These are phyloP conservation scores for Cucurbita moschata DNA, from an alignment of 306 rosid species.

Conservation along the genomic window DNA sequence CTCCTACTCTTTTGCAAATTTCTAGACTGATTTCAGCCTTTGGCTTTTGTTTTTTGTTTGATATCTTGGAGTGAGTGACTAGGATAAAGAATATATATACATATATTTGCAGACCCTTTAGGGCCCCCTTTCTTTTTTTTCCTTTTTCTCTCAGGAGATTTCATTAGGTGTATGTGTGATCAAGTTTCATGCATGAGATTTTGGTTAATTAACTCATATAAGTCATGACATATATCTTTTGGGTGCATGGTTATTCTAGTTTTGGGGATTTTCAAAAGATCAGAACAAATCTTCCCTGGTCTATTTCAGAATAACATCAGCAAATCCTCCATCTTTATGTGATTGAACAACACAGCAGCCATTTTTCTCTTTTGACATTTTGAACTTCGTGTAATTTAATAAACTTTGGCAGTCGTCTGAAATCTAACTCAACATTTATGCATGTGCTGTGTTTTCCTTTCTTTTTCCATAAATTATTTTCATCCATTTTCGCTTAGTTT, in stretches of 20 bases:
- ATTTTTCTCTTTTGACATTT: background rate
- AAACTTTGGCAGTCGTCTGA: background rate
- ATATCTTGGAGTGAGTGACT: background rate
- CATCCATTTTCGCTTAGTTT: background rate
- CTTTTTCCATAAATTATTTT: too few relatives aligned
- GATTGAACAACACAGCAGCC: slow-evolving; percentile 5
- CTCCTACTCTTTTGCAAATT: slow-evolving; percentile 11
- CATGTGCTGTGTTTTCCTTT: too few relatives aligned
- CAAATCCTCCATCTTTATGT: background rate
- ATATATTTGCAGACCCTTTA: background rate
- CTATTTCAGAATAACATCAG: background rate
- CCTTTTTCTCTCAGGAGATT: background rate
- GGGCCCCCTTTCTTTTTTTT: background rate
- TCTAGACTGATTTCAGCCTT: slow-evolving; percentile 27
- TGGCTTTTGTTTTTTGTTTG: background rate
- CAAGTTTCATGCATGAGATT: too few relatives aligned
- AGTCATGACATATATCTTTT: slow-evolving; percentile 11
- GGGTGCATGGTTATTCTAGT: slow-evolving; percentile 4
- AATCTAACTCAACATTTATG: background rate
- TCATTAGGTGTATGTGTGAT: too few relatives aligned
- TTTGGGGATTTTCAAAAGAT: slow-evolving; percentile 8
- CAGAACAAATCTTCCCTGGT: background rate
- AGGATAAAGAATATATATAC: background rate
- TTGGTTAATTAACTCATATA: background rate
- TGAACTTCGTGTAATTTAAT: slow-evolving; percentile 1